These are phyloP conservation scores for Circinella minor DNA, from an alignment of 371 early-diverging fungal species.

Conservation along the genomic window DNA sequence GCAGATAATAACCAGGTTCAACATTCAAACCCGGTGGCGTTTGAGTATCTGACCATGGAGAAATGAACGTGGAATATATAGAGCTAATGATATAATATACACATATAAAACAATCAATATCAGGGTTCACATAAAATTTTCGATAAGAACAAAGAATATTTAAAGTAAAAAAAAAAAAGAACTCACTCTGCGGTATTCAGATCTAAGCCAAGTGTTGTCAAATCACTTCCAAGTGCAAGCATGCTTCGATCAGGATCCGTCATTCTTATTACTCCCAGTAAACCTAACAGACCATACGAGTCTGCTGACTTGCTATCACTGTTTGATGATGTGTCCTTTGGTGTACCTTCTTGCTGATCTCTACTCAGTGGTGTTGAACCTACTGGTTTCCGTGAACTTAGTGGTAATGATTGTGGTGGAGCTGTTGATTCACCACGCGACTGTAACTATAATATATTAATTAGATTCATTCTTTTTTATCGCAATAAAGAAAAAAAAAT, in stretches of 20 bases:
- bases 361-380: conserved; percentile 13
- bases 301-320: conserved; percentile 28
- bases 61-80: conserved; percentile 79
- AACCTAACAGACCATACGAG: conserved; percentile 69
- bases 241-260: conserved; percentile 72
- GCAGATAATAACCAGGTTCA: conserved; percentile 78
- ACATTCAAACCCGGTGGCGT: conserved; percentile 50
- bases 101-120: neutral
- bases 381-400: conserved; percentile 14
- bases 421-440: conserved; percentile 16
- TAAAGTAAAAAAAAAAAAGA: too few species aligned
- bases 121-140: neutral
- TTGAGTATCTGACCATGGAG: conserved; percentile 79
- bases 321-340: conserved; percentile 2
- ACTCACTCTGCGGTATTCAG: conserved; percentile 72
- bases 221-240: conserved; percentile 75
- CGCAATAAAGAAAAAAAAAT: neutral
- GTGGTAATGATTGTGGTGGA: conserved; percentile 8
- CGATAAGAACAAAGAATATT: too few species aligned
- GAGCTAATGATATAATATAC: conserved; percentile 34
- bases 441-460: conserved; percentile 11
- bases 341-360: conserved; percentile 15
- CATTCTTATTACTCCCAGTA: conserved; percentile 76
- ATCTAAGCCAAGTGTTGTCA: conserved; percentile 77
- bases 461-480: neutral